Evolutionary conservation across 1,284 basidiomycete species (phyloP).

Genomic region (Cutaneotrichosporon cyanovorans): DNA sequence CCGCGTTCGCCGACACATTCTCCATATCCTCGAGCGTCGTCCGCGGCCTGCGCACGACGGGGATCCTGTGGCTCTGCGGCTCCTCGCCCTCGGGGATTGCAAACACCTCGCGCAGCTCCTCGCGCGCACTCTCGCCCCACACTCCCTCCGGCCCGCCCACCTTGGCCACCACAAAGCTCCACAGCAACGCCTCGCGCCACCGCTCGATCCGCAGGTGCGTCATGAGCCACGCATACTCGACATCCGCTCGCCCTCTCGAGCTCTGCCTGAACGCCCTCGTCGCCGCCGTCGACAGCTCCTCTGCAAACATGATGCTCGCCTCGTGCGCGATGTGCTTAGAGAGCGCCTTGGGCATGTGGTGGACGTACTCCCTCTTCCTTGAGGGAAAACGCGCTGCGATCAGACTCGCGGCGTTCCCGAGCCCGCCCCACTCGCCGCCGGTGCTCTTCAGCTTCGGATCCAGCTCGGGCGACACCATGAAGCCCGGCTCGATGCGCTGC

Average conservation of each 20-base stretch:
- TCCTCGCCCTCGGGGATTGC: slow-evolving; percentile 11
- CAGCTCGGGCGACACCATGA: slow-evolving; percentile 23
- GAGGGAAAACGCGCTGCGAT: slow-evolving; percentile 29
- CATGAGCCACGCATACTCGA: slow-evolving; percentile 35
- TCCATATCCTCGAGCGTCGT: slow-evolving; percentile 25
- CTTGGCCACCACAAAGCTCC: slow-evolving; percentile 32
- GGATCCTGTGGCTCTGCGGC: slow-evolving; percentile 3
- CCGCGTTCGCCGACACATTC: slow-evolving; percentile 15
- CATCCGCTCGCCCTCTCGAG: slow-evolving; percentile 28
- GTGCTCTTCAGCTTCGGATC: slow-evolving; percentile 17
- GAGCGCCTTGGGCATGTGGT: slow-evolving; percentile 36
- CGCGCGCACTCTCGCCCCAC: slow-evolving; percentile 22
- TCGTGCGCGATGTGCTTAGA: slow-evolving; percentile 27
- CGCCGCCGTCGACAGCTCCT: slow-evolving; percentile 19
- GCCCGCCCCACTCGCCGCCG: slow-evolving; percentile 38
- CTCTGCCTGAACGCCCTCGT: slow-evolving; percentile 34
- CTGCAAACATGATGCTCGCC: slow-evolving; percentile 32
- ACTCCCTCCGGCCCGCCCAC: slow-evolving; percentile 28
- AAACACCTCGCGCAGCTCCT: slow-evolving; percentile 22
- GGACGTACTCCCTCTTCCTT: slow-evolving; percentile 27
- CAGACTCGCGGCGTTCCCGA: slow-evolving; percentile 29
- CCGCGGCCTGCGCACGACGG: slow-evolving; percentile 11
- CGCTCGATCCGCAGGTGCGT: slow-evolving; percentile 34
- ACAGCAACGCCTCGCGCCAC: slow-evolving; percentile 40
- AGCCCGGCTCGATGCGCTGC: slow-evolving; percentile 26